Evolutionary conservation across 2,329 filamentous ascomycete genomes (phyloP).

Genomic region (Colletotrichum sp.): DNA sequence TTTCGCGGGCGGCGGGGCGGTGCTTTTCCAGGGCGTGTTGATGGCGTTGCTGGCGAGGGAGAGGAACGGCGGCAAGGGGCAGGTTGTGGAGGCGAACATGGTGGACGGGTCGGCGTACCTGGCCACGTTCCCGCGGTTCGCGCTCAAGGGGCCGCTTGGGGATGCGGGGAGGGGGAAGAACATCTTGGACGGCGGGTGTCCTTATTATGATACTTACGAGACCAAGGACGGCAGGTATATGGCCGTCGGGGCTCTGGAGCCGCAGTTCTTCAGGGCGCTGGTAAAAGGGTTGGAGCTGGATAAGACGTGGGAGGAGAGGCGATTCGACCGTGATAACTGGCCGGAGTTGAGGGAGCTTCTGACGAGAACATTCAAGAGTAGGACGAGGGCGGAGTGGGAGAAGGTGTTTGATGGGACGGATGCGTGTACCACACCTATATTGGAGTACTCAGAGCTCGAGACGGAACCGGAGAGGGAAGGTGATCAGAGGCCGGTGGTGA

Average conservation of each 20-base stretch:
- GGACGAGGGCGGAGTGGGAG: constrained; percentile 83
- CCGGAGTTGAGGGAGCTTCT: constrained; percentile 68
- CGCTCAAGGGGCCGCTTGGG: constrained; percentile 68
- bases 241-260: constrained; percentile 90
- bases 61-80: constrained; percentile 68
- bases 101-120: constrained; percentile 87
- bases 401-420: constrained; percentile 86
- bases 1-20: constrained; percentile 88
- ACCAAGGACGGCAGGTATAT: constrained; percentile 81
- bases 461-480: constrained; percentile 53
- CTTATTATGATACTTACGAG: constrained; percentile 90
- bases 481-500: constrained; percentile 75
- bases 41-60: constrained; percentile 75
- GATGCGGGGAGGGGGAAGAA: constrained; percentile 73
- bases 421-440: constrained; percentile 89
- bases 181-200: constrained; percentile 81
- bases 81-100: constrained; percentile 97
- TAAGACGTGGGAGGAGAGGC: constrained; percentile 54
- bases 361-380: constrained; percentile 67
- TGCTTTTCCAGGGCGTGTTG: constrained; percentile 81
- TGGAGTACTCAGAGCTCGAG: constrained; percentile 77
- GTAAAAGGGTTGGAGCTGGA: constrained; percentile 70
- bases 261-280: constrained; percentile 78
- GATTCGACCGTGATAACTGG: constrained; percentile 71
- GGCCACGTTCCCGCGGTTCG: constrained; percentile 76